Percentiles rank a stretch among this genome's conserved stretches.
Evolutionary conservation across 306 rosid species (phyloP).

Genomic region (Fragaria nilgerrensis): DNA sequence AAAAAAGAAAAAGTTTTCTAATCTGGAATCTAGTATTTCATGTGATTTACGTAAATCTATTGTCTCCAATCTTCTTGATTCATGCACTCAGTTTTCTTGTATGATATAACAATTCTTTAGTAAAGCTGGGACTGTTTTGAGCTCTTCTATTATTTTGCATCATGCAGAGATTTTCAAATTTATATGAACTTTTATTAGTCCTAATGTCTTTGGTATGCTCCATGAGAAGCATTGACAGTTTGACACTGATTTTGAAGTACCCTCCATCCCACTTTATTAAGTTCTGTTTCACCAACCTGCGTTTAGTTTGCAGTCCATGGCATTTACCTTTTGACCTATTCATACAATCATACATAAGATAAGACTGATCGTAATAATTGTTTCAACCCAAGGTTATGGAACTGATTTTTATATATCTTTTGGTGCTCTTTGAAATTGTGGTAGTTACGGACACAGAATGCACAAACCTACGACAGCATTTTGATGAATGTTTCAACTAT

Average conservation of each 20-base stretch:
- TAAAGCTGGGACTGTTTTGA: not conserved
- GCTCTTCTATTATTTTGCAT: not conserved
- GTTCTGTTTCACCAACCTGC: not conserved
- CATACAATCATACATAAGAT: not conserved
- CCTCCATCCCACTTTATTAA: not conserved
- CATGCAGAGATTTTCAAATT: not conserved
- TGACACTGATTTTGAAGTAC: not conserved
- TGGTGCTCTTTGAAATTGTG: constrained; percentile 45
- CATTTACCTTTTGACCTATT: constrained; percentile 1
- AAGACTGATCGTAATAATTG: constrained; percentile 3
- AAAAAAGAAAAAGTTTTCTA: no score
- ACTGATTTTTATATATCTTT: constrained; percentile 22
- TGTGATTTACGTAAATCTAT: not conserved
- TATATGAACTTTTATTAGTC: not conserved
- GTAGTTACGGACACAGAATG: constrained; percentile 59
- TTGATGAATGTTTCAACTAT: constrained; percentile 61
- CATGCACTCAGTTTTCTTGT: not conserved
- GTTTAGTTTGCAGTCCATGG: not conserved
- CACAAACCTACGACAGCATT: constrained; percentile 49
- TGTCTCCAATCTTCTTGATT: not conserved
- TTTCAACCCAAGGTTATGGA: constrained; percentile 20
- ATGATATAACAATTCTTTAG: not conserved
- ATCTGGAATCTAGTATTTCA: not conserved
- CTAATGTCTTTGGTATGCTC: not conserved
- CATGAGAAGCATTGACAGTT: not conserved